Percentiles rank a stretch among this genome's conserved stretches.
Evolutionary conservation across 1,139 yeast genomes (phyloP).

Genomic region (Diutina ranongensis): DNA sequence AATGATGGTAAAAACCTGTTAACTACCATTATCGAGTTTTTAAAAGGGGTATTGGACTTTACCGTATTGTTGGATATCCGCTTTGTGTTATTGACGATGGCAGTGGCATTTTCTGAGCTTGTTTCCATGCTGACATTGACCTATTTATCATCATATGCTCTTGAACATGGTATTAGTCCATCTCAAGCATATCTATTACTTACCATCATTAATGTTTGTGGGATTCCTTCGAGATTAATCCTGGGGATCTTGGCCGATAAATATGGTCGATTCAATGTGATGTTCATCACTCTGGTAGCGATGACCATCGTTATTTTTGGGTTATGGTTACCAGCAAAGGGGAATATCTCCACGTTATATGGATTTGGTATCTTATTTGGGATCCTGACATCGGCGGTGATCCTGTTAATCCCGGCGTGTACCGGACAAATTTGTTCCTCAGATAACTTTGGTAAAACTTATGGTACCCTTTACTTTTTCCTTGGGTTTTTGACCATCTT

Average conservation of each 20-base stretch:
- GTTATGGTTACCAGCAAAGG: conserved; percentile 33
- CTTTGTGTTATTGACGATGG: conserved; percentile 28
- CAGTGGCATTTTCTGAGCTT: conserved; percentile 36
- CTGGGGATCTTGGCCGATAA: conserved; percentile 39
- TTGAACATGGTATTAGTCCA: conserved; percentile 7
- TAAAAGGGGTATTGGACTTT: conserved; percentile 26
- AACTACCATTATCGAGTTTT: conserved; percentile 1
- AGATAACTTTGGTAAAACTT: conserved; percentile 54
- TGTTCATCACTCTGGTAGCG: conserved; percentile 27
- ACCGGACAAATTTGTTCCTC: conserved; percentile 51
- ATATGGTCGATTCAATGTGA: conserved; percentile 41
- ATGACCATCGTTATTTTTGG: conserved; percentile 29
- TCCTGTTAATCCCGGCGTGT: conserved; percentile 21
- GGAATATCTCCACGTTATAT: conserved; percentile 13
- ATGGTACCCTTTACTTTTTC: conserved; percentile 57
- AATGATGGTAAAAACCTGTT: neutral
- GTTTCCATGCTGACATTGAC: conserved; percentile 30
- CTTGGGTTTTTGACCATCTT: conserved; percentile 48
- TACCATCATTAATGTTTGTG: conserved; percentile 34
- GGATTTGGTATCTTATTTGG: conserved; percentile 21
- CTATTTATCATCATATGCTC: conserved; percentile 8
- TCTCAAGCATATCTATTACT: conserved; percentile 12
- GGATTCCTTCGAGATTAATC: conserved; percentile 34
- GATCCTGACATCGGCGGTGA: conserved; percentile 19
- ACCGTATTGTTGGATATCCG: conserved; percentile 28